Evolutionary conservation across 257 asterid species (phyloP).

Genomic region (Coffea eugenioides): DNA sequence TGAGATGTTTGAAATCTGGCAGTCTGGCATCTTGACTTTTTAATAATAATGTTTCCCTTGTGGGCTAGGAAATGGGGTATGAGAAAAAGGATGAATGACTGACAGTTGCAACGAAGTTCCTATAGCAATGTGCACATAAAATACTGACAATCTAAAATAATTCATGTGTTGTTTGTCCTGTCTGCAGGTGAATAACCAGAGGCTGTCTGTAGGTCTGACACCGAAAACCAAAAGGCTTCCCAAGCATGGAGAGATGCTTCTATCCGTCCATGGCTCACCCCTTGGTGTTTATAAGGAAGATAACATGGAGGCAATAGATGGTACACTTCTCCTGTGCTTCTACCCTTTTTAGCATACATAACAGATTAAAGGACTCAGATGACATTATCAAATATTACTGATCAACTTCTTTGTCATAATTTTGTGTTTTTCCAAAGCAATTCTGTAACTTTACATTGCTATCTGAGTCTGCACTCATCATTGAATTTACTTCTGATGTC

Average conservation of each 20-base stretch:
- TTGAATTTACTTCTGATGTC: neutral
- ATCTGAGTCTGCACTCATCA: neutral
- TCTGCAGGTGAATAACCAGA: constrained; percentile 54
- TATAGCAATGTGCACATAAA: no score
- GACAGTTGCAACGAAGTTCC: neutral
- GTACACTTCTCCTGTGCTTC: constrained; percentile 27
- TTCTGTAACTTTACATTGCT: neutral
- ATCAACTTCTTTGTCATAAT: neutral
- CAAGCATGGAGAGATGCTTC: constrained; percentile 79
- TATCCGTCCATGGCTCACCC: constrained; percentile 91
- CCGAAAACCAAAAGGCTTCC: constrained; percentile 79
- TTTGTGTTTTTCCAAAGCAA: neutral
- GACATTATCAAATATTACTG: neutral
- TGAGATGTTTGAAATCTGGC: neutral
- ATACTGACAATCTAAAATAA: neutral
- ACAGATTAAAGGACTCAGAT: neutral
- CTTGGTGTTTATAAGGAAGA: constrained; percentile 90
- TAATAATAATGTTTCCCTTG: neutral
- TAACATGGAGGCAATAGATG: constrained; percentile 89
- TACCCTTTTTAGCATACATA: neutral
- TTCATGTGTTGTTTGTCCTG: neutral
- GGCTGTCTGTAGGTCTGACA: constrained; percentile 74
- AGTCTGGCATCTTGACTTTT: neutral
- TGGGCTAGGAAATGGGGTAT: neutral
- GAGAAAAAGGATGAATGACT: neutral